Conservation (phyloP, 179 eudicot species). For the Camellia oleifera region DNA sequence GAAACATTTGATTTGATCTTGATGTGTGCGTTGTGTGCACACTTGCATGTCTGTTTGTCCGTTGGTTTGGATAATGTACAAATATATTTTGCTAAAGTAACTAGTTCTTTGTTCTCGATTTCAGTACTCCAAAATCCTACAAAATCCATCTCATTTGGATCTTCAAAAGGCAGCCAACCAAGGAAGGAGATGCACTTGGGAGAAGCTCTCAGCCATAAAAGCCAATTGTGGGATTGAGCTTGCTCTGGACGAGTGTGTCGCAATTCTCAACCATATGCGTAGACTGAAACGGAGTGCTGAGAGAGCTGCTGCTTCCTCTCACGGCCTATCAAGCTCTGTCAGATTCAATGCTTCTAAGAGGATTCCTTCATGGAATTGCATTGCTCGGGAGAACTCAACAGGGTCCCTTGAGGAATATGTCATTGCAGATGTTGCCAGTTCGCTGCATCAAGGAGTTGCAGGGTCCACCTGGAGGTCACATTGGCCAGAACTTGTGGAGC, state of each 20-base stretch:
- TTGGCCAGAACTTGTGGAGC: constrained; percentile 32
- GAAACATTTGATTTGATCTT: too few relatives aligned
- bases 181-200: constrained; percentile 77
- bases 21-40: too few relatives aligned
- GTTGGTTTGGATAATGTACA: too few relatives aligned
- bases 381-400: constrained; percentile 93
- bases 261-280: constrained; percentile 86
- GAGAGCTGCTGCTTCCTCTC: constrained; percentile 67
- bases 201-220: constrained; percentile 94
- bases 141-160: constrained; percentile 29
- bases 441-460: constrained; percentile 40
- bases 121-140: constrained; percentile 30
- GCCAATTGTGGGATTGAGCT: constrained; percentile 95
- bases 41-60: too few relatives aligned
- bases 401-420: constrained; percentile 85
- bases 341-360: constrained; percentile 70
- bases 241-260: constrained; percentile 71
- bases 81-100: background rate
- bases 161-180: constrained; percentile 63
- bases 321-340: constrained; percentile 26
- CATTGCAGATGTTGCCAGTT: constrained; percentile 43
- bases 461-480: constrained; percentile 27
- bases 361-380: constrained; percentile 95
- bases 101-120: background rate
- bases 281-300: constrained; percentile 73